Percentiles rank a stretch among this genome's conserved stretches.
Conservation (phyloP, 768 basidiomycete genomes). For the Lentinula guzmanii region DNA sequence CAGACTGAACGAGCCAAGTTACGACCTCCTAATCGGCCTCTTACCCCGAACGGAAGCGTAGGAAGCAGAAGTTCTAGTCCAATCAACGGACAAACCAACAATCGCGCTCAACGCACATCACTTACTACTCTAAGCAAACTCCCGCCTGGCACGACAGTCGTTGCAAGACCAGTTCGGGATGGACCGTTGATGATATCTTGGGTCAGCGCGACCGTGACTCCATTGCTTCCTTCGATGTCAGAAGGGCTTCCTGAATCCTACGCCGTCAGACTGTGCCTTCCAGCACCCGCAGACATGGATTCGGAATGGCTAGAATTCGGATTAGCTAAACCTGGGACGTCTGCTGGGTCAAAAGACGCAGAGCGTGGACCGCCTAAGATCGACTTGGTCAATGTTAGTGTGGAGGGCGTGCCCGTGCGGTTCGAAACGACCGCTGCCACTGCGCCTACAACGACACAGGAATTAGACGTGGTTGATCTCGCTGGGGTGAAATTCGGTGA, state of each 20-base stretch:
- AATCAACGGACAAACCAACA: background rate
- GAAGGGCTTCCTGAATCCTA: constrained; percentile 37
- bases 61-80: constrained; percentile 7
- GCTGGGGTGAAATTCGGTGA: constrained; percentile 33
- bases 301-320: constrained; percentile 79
- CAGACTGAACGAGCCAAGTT: constrained; percentile 10
- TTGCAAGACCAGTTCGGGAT: constrained; percentile 34
- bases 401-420: constrained; percentile 61
- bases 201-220: constrained; percentile 48
- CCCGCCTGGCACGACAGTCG: constrained; percentile 9
- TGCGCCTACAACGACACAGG: constrained; percentile 27
- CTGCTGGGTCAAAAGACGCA: constrained; percentile 10
- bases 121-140: constrained; percentile 15
- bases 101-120: constrained; percentile 22
- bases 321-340: constrained; percentile 36
- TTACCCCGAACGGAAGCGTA: constrained; percentile 28
- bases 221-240: constrained; percentile 25
- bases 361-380: constrained; percentile 32
- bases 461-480: constrained; percentile 19
- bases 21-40: constrained; percentile 21
- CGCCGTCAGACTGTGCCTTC: constrained; percentile 51
- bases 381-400: constrained; percentile 51
- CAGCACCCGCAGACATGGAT: constrained; percentile 50
- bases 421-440: constrained; percentile 44
- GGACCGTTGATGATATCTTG: constrained; percentile 60